Evolutionary conservation across 768 basidiomycete species (phyloP).

Genomic region (Macrolepiota albuminosa): DNA sequence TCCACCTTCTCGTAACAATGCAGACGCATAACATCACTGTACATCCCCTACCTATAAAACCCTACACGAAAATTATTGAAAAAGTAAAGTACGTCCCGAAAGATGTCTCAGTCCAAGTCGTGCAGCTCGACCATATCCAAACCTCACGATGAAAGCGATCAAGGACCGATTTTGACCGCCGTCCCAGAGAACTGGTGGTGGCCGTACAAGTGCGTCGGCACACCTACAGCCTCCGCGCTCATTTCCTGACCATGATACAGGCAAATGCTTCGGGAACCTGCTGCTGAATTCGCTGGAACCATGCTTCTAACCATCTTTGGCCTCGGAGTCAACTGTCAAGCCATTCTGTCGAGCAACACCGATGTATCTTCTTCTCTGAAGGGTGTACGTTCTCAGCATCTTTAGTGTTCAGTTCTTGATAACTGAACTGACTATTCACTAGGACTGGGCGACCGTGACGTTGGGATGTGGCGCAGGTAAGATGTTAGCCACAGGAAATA

Average conservation of each 20-base stretch:
- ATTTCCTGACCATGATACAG: slow-evolving; percentile 9
- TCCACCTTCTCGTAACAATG: too few relatives aligned
- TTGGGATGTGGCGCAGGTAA: slow-evolving; percentile 42
- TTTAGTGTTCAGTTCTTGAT: too few relatives aligned
- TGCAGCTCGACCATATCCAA: background rate
- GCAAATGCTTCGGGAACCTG: slow-evolving; percentile 29
- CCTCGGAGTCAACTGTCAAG: slow-evolving; percentile 44
- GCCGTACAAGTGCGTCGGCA: slow-evolving; percentile 20
- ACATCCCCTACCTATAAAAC: too few relatives aligned
- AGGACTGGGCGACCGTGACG: slow-evolving; percentile 38
- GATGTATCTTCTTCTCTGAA: slow-evolving; percentile 35
- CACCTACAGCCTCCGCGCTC: background rate
- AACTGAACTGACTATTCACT: background rate
- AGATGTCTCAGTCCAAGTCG: slow-evolving; percentile 5
- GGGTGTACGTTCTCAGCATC: slow-evolving; percentile 34
- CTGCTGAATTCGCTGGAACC: slow-evolving; percentile 51
- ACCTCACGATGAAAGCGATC: background rate
- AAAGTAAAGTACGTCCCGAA: background rate
- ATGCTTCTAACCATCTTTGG: slow-evolving; percentile 52
- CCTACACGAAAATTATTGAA: background rate
- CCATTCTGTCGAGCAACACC: slow-evolving; percentile 36
- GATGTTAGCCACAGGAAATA: background rate
- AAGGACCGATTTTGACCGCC: background rate
- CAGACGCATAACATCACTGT: background rate
- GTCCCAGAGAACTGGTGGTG: slow-evolving; percentile 18